These are phyloP conservation scores for grape (Vitis vinifera) DNA, from an alignment of 164 flowering plant species.

Conservation along the genomic window DNA sequence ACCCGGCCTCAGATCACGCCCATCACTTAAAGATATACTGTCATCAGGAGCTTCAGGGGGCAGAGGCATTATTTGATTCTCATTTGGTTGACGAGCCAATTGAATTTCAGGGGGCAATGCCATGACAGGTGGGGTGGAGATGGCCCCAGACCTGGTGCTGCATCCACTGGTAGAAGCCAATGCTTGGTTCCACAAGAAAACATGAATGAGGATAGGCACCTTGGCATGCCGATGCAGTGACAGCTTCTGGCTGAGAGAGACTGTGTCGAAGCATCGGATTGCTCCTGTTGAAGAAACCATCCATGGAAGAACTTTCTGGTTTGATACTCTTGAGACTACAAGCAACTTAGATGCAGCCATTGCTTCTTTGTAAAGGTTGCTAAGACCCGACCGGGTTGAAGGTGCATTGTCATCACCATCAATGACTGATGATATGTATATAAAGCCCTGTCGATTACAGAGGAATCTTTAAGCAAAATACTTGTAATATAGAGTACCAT, in stretches of 20 bases:
- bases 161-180: constrained; percentile 21
- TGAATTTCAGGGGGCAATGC: constrained; percentile 33
- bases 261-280: constrained; percentile 82
- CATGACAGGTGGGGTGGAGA: constrained; percentile 21
- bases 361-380: constrained; percentile 68
- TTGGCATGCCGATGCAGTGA: constrained; percentile 86
- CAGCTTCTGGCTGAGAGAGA: constrained; percentile 90
- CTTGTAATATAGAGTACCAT: neutral
- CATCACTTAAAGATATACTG: constrained; percentile 12
- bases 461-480: neutral
- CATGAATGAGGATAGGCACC: constrained; percentile 67
- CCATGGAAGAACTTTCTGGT: constrained; percentile 93
- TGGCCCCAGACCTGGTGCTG: constrained; percentile 20
- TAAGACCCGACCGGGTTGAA: constrained; percentile 70
- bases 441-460: constrained; percentile 62
- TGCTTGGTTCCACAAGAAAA: constrained; percentile 63
- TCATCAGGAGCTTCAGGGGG: constrained; percentile 28
- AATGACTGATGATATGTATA: constrained; percentile 76
- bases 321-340: constrained; percentile 74
- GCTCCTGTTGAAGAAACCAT: constrained; percentile 86
- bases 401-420: constrained; percentile 60
- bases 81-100: constrained; percentile 23
- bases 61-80: constrained; percentile 37
- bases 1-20: constrained; percentile 22
- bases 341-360: constrained; percentile 47